Base-by-base conservation (phyloP, 1,284 basidiomycete genomes). In the Ustilago shanxiensis region DNA sequence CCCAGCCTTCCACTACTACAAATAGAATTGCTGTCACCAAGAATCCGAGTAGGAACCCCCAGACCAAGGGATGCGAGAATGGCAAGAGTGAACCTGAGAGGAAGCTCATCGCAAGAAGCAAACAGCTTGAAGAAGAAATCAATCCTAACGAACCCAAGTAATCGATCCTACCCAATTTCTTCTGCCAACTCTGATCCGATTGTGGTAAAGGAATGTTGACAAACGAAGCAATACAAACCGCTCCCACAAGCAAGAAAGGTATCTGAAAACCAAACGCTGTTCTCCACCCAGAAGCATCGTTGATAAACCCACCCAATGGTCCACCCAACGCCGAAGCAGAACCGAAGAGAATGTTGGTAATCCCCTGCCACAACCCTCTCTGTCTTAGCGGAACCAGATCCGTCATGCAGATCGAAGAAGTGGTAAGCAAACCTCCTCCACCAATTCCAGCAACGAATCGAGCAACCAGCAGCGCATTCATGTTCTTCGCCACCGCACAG, bases 21-120 rank as follows among this genome's bases (percentile, higher is more conserved):
- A 89, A 84, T 31, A 87, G 81, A 20, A 85, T 89, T 24, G 92
- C 65, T 28, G 93, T 88, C 9, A 92, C 68, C 4, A 88, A 7
- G 47, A 78, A 79, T 14, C 55, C 81, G 16, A 79, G 51, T 16
- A 85, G 60, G 49, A 74, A 69, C 8, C 73, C 72, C 61, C 80
- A 57, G 24, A 85, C 83, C 14, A 80, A 24, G 4, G 65, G 65
- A 59, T 83, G 73, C 20, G 51, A 58, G 60, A 83, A 82, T 1
- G 72, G 77, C 26, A 76, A 59, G 61, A 77, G 60, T 47, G 79
- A 79, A 16, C 80, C 82, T 7, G 84, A 84, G 33, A 85, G 64
- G 35, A 73, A 73, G 53, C 79, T 85, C 54, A 87, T 79, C 18
- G 83, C 86, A 39, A 85, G 66, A n/a, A 87, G 70, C 53, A 87